Evolutionary conservation across 306 rosid species (phyloP).

Genomic region (Dicorynia guianensis): DNA sequence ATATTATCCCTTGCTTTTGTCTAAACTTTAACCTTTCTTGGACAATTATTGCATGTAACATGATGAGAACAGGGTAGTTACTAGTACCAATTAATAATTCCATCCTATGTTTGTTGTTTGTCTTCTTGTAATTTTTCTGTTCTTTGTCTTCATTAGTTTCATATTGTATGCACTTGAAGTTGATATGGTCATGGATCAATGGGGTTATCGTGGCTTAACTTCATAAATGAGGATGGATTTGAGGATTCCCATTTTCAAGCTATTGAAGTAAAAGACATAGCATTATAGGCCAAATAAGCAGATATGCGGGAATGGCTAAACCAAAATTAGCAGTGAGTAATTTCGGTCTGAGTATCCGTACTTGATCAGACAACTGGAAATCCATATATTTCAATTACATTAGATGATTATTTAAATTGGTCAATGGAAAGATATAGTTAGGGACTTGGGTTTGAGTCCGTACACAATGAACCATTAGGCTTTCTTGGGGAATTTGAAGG

Average conservation of each 20-base stretch:
- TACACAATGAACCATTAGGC: background rate
- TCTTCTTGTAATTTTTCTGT: conserved; percentile 24
- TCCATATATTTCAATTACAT: background rate
- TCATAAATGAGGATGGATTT: background rate
- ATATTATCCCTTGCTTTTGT: conserved; percentile 30
- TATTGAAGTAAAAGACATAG: too few species aligned
- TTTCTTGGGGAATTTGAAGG: background rate
- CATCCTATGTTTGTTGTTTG: background rate
- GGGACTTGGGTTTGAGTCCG: background rate
- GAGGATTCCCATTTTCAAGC: background rate
- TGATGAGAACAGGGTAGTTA: conserved; percentile 4
- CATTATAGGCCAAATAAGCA: background rate
- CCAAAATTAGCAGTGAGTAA: background rate
- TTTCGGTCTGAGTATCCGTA: background rate
- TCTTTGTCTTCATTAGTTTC: conserved; percentile 3
- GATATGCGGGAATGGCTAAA: background rate
- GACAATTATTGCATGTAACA: background rate
- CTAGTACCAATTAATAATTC: conserved; percentile 8
- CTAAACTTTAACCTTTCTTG: conserved; percentile 24
- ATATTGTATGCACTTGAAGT: conserved; percentile 4
- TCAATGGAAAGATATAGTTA: background rate
- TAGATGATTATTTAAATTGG: background rate
- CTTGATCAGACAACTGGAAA: background rate
- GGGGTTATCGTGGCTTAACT: conserved; percentile 12
- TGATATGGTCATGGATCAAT: conserved; percentile 27